A percentile compares a stretch with the other conserved stretches of the same genome.
These are phyloP conservation scores for Lachancea thermotolerans DNA, from an alignment of 805 yeast species.

Conservation along the genomic window DNA sequence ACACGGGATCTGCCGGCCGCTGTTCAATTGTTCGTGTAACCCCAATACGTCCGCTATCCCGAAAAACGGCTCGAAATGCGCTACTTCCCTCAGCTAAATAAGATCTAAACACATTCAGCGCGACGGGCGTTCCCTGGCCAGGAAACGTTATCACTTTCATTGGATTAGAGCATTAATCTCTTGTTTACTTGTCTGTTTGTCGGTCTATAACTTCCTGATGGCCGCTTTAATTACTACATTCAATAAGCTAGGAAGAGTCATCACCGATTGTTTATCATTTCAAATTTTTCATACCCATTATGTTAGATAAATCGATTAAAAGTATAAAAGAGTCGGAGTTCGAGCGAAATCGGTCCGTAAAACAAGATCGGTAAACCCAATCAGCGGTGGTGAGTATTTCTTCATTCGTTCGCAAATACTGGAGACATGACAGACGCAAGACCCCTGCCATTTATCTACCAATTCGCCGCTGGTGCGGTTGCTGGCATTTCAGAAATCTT, in stretches of 20 bases:
- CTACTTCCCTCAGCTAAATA: constrained; percentile 19
- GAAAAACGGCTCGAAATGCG: constrained; percentile 15
- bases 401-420: too few species aligned
- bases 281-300: background rate
- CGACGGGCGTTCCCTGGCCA: constrained; percentile 32
- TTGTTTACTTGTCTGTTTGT: too few species aligned
- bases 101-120: constrained; percentile 20
- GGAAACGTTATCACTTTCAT: constrained; percentile 30
- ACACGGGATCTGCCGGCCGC: constrained; percentile 28
- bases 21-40: constrained; percentile 15
- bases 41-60: constrained; percentile 17
- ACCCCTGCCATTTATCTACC: constrained; percentile 86
- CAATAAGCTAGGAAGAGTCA: too few species aligned
- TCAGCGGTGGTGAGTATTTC: too few species aligned
- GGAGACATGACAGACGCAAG: constrained; percentile 12
- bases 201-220: too few species aligned
- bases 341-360: background rate
- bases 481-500: constrained; percentile 97
- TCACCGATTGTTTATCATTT: background rate
- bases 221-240: too few species aligned
- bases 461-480: constrained; percentile 85
- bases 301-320: background rate
- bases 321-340: background rate
- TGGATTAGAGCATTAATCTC: background rate
- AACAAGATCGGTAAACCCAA: too few species aligned